Evolutionary conservation across 169 alveolate species (phyloP).

Genomic region (Plasmodium gonderi): DNA sequence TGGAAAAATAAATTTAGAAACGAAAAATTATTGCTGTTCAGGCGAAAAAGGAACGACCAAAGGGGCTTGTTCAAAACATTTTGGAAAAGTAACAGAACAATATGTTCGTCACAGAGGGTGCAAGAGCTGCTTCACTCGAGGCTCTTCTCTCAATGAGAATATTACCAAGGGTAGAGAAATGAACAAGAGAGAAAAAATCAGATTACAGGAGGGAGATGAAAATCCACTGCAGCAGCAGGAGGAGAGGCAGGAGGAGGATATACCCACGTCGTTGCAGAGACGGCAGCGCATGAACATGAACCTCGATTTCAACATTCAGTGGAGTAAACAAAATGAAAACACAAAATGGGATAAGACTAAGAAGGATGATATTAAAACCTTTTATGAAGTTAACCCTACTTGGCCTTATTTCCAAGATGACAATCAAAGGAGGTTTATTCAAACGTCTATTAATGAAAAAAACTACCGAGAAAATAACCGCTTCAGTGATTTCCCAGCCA

Average conservation of each 20-base stretch:
- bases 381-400: background rate
- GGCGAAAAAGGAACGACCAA: background rate
- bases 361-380: background rate
- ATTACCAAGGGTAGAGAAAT: background rate
- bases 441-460: background rate
- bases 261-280: background rate
- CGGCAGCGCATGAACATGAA: slow-evolving; percentile 14
- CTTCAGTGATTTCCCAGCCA: background rate
- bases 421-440: background rate
- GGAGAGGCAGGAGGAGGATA: background rate
- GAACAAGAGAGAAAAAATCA: background rate
- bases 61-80: background rate
- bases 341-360: background rate
- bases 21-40: background rate
- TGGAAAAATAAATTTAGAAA: no score
- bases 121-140: no score
- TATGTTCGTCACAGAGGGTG: background rate
- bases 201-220: background rate
- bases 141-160: no score
- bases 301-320: slow-evolving; percentile 47
- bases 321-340: slow-evolving; percentile 19
- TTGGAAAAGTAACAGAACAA: background rate
- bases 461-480: background rate
- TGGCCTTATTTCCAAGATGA: background rate
- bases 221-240: background rate